Evolutionary conservation across 2,329 filamentous ascomycete species (phyloP), one percentile per base, ranked within the genome.

Genomic region (Ophiobolus disseminans): DNA sequence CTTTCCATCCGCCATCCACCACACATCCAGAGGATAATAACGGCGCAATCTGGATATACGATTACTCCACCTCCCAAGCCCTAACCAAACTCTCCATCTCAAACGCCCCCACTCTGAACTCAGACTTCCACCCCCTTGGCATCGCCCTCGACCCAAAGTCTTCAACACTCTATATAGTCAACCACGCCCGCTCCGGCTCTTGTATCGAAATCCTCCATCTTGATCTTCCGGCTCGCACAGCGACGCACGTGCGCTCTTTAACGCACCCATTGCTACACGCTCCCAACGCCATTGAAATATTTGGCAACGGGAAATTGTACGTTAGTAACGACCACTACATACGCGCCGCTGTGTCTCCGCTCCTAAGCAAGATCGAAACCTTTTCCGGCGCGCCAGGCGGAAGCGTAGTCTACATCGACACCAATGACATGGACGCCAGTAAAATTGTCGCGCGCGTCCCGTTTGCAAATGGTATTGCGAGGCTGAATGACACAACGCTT

Each of bases 281-380:
- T 0, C 76, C 76, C 2, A 79, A 78, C 53, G 65, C 69, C 3
- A 63, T 78, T n/a, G 55, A 68, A 10, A 58, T 65, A 1, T 47
- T 77, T 10, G 66, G 64, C 6, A 37, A 54, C 4, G 58, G 60
- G 4, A 67, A 69, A 23, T 42, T 77, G 1, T 66, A 72, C 40
- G 57, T 77, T 11, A 76, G 74, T 13, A 78, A 78, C 45, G 75
- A 78, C 56, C 76, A 78, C 55, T 68, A 63, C 53, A 65, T 76
- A 40, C 60, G 57, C 10, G 55, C 68, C 1, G 53, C 62, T 6
- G 34, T 57, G 1, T 60, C 63, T 1, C 58, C 54, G 0, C 5
- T 70, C 1, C 50, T 76, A 1, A 63, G 65, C 2, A 65, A 68
- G 22, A 23, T 76, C 2, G 76, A 79, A 46, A 76, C 75, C 0